Evolutionary conservation across 2,329 filamentous ascomycete genomes (phyloP).

Genomic region (Colletotrichum tamarilloi): DNA sequence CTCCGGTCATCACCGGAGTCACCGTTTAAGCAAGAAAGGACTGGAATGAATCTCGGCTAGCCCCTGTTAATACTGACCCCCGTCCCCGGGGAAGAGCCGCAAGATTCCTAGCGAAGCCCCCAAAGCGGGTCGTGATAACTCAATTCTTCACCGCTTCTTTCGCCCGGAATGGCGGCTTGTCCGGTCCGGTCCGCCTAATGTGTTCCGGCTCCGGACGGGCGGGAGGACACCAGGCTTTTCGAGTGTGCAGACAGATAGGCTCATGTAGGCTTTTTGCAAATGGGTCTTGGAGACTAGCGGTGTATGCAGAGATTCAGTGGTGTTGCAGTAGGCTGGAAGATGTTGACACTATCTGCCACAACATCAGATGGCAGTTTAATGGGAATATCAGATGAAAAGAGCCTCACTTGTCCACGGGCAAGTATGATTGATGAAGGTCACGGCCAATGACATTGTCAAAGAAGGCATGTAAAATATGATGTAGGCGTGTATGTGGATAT

Average conservation of each 20-base stretch:
- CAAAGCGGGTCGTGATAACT: not conserved
- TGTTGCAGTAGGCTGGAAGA: not conserved
- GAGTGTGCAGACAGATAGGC: not conserved
- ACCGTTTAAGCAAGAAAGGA: not conserved
- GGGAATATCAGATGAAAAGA: not conserved
- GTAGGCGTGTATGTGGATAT: not conserved
- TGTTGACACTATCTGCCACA: not conserved
- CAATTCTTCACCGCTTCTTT: conserved; percentile 27
- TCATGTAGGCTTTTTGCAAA: not conserved
- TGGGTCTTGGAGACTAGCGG: not conserved
- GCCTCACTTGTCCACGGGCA: not conserved
- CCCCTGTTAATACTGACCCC: not conserved
- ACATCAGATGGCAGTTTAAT: not conserved
- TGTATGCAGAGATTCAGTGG: not conserved
- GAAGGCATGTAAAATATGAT: not conserved
- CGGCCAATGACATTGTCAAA: not conserved
- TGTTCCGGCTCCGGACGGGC: conserved; percentile 1
- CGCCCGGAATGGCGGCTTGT: conserved; percentile 10
- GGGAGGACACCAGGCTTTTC: not conserved
- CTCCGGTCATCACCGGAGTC: too few species aligned
- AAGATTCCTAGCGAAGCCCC: not conserved
- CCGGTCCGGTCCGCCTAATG: conserved; percentile 27
- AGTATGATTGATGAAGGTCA: not conserved
- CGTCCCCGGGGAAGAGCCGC: not conserved
- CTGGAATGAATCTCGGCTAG: not conserved